Evolutionary conservation across 805 yeast genomes (phyloP).

Genomic region (Myxozyma melibiosi): DNA sequence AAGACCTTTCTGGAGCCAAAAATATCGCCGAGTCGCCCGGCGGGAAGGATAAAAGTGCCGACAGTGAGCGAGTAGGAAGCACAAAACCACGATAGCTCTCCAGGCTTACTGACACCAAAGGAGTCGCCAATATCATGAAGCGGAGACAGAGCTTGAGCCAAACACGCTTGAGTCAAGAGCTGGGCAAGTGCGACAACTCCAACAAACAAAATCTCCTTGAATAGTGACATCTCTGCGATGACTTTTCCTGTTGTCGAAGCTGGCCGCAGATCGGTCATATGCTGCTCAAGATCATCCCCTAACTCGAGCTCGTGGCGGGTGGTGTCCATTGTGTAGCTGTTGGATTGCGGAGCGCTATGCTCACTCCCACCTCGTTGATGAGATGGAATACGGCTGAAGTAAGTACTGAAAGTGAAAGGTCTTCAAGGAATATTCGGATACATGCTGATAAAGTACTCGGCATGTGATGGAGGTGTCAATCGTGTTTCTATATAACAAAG

Average conservation of each 20-base stretch:
- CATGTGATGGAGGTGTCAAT: too few relatives aligned
- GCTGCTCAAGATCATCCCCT: background rate
- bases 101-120: conserved; percentile 40
- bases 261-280: background rate
- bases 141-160: conserved; percentile 42
- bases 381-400: too few relatives aligned
- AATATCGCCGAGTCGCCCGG: conserved; percentile 73
- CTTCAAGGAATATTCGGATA: too few relatives aligned
- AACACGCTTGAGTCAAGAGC: conserved; percentile 46
- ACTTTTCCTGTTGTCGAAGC: background rate
- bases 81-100: conserved; percentile 60
- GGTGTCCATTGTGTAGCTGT: background rate
- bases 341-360: too few relatives aligned
- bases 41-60: conserved; percentile 69
- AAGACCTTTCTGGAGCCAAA: conserved; percentile 63
- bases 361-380: too few relatives aligned
- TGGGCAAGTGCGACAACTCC: conserved; percentile 41
- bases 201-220: conserved; percentile 37
- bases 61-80: conserved; percentile 71
- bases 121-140: conserved; percentile 40
- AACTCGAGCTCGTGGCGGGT: too few relatives aligned
- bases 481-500: too few relatives aligned
- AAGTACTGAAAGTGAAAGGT: too few relatives aligned
- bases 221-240: conserved; percentile 1
- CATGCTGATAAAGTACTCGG: too few relatives aligned